A percentile compares a stretch with the other conserved stretches of the same genome.
These are phyloP conservation scores for Tricholomella constricta DNA, from an alignment of 768 basidiomycete species.

Conservation along the genomic window DNA sequence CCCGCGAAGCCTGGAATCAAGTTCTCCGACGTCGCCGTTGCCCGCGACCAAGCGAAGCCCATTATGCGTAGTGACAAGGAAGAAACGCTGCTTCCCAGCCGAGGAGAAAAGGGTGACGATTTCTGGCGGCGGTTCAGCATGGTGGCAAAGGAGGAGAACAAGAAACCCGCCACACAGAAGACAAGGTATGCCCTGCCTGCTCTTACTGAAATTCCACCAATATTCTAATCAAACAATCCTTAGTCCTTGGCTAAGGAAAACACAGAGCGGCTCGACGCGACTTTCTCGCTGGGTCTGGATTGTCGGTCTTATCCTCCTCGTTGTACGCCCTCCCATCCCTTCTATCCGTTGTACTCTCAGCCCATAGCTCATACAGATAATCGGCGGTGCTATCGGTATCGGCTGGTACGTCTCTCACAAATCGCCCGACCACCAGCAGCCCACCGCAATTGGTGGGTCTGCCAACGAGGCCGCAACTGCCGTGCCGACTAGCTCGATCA, in stretches of 20 bases:
- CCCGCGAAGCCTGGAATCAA: conserved; percentile 49
- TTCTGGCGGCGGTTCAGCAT: conserved; percentile 89
- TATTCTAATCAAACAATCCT: not conserved
- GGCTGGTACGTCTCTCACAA: conserved; percentile 63
- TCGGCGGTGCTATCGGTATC: conserved; percentile 58
- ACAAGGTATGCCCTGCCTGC: conserved; percentile 39
- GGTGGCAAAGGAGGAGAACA: conserved; percentile 68
- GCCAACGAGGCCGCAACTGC: conserved; percentile 42
- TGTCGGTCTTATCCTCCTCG: conserved; percentile 57
- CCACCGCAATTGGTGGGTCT: conserved; percentile 66
- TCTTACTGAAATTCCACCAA: not conserved
- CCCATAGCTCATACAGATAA: conserved; percentile 33
- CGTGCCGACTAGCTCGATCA: conserved; percentile 10
- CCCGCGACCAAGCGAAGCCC: conserved; percentile 36
- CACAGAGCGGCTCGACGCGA: conserved; percentile 50
- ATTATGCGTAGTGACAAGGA: conserved; percentile 74
- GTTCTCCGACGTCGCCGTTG: conserved; percentile 40
- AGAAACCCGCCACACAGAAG: conserved; percentile 39
- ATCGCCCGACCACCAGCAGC: conserved; percentile 47
- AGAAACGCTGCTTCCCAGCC: conserved; percentile 63
- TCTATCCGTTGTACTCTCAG: not conserved
- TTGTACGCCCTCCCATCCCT: conserved; percentile 38
- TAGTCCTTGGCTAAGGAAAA: conserved; percentile 72
- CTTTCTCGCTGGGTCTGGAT: conserved; percentile 73
- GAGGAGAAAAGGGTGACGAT: conserved; percentile 77